Evolutionary conservation across 106 monocot species (phyloP).

Genomic region (Acorus calamus): DNA sequence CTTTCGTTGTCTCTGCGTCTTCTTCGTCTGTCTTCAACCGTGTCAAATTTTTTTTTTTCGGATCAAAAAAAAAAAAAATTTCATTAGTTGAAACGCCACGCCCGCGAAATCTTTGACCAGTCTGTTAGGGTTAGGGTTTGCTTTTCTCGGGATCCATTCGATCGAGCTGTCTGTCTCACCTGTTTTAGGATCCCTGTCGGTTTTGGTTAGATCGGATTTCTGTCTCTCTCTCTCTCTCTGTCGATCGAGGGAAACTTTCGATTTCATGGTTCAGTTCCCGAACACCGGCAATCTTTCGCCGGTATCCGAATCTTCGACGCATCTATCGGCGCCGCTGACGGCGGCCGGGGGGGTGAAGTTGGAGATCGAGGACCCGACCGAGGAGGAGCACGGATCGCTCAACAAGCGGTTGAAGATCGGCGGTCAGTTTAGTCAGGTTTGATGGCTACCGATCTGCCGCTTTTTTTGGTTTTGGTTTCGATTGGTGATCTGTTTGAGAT

Average conservation of each 20-base stretch:
- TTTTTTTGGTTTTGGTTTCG: neutral
- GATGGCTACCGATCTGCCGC: neutral
- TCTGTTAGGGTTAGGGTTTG: too few species aligned
- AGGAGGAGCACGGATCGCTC: constrained; percentile 52
- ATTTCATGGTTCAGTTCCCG: constrained; percentile 45
- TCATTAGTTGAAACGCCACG: too few species aligned
- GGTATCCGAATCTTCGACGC: constrained; percentile 6
- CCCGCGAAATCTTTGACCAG: too few species aligned
- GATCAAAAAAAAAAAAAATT: too few species aligned
- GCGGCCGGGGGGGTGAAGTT: constrained; percentile 32
- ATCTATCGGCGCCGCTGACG: constrained; percentile 2
- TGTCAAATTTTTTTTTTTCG: too few species aligned
- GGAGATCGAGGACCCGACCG: constrained; percentile 50
- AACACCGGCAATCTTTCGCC: constrained; percentile 21
- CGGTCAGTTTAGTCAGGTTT: constrained; percentile 19
- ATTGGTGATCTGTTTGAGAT: too few species aligned
- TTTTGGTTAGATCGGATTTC: too few species aligned
- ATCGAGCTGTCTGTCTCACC: too few species aligned
- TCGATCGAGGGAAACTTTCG: neutral
- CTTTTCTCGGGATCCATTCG: too few species aligned
- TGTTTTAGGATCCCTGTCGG: too few species aligned
- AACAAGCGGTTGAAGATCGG: constrained; percentile 33
- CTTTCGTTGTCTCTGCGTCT: too few species aligned
- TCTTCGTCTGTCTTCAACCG: too few species aligned
- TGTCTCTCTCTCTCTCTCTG: constrained; percentile 6